Evolutionary conservation across 805 yeast genomes (phyloP), one percentile per base, ranked within the genome.

Genomic region (Metschnikowia cubensis): DNA sequence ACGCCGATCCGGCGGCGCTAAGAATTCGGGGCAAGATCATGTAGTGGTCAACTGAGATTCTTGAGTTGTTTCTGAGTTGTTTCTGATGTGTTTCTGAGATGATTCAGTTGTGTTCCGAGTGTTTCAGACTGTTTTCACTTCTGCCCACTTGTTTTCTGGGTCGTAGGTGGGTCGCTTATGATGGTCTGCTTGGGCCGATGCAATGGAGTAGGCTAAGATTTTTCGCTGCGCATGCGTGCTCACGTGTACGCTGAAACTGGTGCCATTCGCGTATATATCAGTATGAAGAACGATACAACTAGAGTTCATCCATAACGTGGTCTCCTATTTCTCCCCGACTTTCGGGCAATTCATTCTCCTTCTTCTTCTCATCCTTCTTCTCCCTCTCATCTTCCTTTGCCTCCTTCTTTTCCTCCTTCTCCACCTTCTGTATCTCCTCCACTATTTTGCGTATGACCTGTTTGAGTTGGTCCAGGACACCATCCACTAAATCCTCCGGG

Each of bases 1-100:
- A 22, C 34, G 39, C 40, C 46, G 46, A 35, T 11, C 46, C 40
- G 33, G 46, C 46, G 46, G 46, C 46, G 34, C 18, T 17, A 14
- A 25, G 7, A 14, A 43, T 6, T 10, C 46, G 38, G 15, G 46
- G 46, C 46, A 43, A 34, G 22, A 35, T 43, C 46, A 43, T 42
- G 11, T 25, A 11, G 11, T 4, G 4, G 11, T 8, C 29, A 25
- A 25, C 29, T 25, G 11, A 25, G 11, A 2, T 20, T 20, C 20
- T n/a, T n/a, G n/a, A 18, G 20, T 2, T 18, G 20, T 18, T 2
- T 2, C 3, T 18, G 20, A 18, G 20, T 2, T 18, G 20, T 18
- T 18, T 18, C 3, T 2, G 20, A 20, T 20, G 5, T 3, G 21
- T 20, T 20, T 20, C 21, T 3, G 21, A 20, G 21, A 3, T 20